phyloP scores from a whole-genome alignment of 139 green algal species.

The Closterium sp. region DNA sequence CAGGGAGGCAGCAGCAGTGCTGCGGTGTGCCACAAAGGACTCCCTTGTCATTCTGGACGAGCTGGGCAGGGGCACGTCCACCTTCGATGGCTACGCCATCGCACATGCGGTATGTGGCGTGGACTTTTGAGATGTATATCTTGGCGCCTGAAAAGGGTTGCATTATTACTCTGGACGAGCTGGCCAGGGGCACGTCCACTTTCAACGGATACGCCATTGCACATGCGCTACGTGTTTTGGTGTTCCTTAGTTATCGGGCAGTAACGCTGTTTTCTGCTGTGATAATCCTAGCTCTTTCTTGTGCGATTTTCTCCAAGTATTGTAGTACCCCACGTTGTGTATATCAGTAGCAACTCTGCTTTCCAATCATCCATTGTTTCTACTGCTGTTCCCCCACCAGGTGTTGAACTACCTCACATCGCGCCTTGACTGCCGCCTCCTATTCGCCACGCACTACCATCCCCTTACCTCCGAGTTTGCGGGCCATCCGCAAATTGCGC shows the following conservation, averaged over 20 bases:
- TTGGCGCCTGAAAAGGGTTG: no score
- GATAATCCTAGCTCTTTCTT: background rate
- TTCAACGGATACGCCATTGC: conserved; percentile 91
- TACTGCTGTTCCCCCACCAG: background rate
- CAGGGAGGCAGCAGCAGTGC: conserved; percentile 82
- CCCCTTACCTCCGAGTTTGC: conserved; percentile 59
- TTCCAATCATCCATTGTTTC: background rate
- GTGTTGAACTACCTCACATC: conserved; percentile 77
- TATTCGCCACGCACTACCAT: conserved; percentile 99
- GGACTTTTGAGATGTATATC: background rate
- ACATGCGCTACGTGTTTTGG: background rate
- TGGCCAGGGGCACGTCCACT: conserved; percentile 92
- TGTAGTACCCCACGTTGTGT: background rate
- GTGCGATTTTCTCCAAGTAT: background rate
- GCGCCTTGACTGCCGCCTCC: conserved; percentile 65
- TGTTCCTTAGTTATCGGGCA: no score
- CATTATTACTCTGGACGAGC: conserved; percentile 61
- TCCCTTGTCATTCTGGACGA: conserved; percentile 93
- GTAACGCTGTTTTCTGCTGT: background rate
- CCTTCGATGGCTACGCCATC: conserved; percentile 93
- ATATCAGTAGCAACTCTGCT: background rate
- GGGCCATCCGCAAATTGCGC: background rate
- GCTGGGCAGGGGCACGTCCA: conserved; percentile 92
- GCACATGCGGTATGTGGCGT: conserved; percentile 66
- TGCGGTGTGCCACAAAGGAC: conserved; percentile 59